These are phyloP conservation scores for Cryptococcus floricola DNA, from an alignment of 1,284 basidiomycete genomes.

Conservation along the genomic window DNA sequence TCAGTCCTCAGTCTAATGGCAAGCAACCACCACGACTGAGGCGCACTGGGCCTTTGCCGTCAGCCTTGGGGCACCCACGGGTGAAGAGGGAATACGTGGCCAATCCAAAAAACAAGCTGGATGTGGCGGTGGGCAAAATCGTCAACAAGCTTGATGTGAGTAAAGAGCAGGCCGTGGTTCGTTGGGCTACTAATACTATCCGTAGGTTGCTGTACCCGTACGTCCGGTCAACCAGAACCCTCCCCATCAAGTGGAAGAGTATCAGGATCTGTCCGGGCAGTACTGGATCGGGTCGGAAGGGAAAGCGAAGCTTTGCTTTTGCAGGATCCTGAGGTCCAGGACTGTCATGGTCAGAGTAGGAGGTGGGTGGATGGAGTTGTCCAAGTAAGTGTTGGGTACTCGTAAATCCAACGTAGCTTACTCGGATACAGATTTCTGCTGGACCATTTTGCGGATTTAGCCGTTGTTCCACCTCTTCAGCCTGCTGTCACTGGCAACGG, in stretches of 20 bases:
- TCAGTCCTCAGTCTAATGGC: background rate
- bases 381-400: slow-evolving; percentile 59
- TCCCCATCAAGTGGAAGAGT: slow-evolving; percentile 43
- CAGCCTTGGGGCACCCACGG: background rate
- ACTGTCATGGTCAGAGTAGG: slow-evolving; percentile 94
- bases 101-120: slow-evolving; percentile 81
- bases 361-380: slow-evolving; percentile 88
- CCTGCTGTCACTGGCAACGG: background rate
- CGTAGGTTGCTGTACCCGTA: slow-evolving; percentile 62
- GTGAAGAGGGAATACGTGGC: slow-evolving; percentile 68
- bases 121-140: slow-evolving; percentile 85
- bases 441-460: slow-evolving; percentile 75
- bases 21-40: background rate
- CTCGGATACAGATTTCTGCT: slow-evolving; percentile 66
- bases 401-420: slow-evolving; percentile 2
- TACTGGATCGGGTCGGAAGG: slow-evolving; percentile 92
- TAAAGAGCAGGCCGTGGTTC: background rate
- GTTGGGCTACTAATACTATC: background rate
- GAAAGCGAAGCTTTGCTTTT: slow-evolving; percentile 73
- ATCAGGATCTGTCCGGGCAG: slow-evolving; percentile 86
- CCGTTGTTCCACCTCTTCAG: slow-evolving; percentile 48
- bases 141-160: slow-evolving; percentile 77
- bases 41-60: background rate
- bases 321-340: slow-evolving; percentile 82
- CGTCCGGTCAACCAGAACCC: slow-evolving; percentile 58